Evolutionary conservation across 2,329 filamentous ascomycete species (phyloP), one percentile per base, ranked within the genome.

Genomic region (Emergomyces pasteurianus): DNA sequence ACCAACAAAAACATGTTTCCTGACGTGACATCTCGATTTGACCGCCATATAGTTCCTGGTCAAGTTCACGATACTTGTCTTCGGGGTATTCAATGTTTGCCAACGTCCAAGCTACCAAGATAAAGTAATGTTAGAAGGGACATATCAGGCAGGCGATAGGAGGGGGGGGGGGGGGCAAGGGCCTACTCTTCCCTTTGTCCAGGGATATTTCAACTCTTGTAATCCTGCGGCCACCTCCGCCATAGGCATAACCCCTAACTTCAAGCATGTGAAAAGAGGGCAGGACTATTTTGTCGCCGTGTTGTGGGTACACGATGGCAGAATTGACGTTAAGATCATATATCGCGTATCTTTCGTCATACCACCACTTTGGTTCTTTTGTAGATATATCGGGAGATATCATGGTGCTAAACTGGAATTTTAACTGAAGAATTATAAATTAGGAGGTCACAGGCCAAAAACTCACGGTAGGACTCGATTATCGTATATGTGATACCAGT

Each of bases 401-500:
- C 81, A 86, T 92, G 0, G 90, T 95, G 6, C 78, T 81, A 60
- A 18, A 26, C 8, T 38, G 31, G 21, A 21, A 31, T 21, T 40
- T 52, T 10, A 38, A 6, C 63, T 63, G 63, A 28, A 65, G 63
- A 36, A 7, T 3, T 43, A 46, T 18, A 4, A 21, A 28, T 12
- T 9, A 47, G 5, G 42, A 31, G 31, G 2, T 3, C 3, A 2
- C 53, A 14, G 5, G 14, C 4, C 7, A 31, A 42, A 26, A 10
- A 74, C 78, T 69, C 67, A 81, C 65, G 92, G 92, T 46, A 96
- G 76, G 1, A 96, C 90, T 62, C 90, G 80, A 71, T 96, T 96
- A 72, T 96, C 92, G 73, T 94, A 92, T 64, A 95, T 90, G 73
- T 96, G 92, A 68, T 96, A 96, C 90, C 90, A 95, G 70, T 95